A percentile compares a stretch with the other conserved stretches of the same genome.
Evolutionary conservation across 176 grass and related monocot species (phyloP).

Genomic region (Musa itinerans): DNA sequence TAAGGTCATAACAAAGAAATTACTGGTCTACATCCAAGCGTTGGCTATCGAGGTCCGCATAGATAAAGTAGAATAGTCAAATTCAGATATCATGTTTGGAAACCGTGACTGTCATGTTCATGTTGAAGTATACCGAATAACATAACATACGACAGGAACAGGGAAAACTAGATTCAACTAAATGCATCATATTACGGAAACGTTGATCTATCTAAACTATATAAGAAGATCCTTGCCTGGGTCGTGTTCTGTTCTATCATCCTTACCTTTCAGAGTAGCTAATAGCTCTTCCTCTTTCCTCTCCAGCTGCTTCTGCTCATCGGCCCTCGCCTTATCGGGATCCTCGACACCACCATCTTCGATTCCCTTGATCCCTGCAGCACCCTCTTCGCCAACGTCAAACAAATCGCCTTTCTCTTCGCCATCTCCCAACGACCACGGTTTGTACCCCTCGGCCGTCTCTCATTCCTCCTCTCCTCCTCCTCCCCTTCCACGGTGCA

Average conservation of each 20-base stretch:
- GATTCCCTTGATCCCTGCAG: too few species aligned
- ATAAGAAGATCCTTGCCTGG: background rate
- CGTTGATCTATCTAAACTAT: background rate
- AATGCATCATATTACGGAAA: background rate
- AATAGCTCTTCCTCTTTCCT: slow-evolving; percentile 60
- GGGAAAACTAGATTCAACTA: too few species aligned
- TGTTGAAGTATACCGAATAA: too few species aligned
- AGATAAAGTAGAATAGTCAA: too few species aligned
- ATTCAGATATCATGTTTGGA: too few species aligned
- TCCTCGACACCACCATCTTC: background rate
- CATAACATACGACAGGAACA: too few species aligned
- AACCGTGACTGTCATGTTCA: too few species aligned
- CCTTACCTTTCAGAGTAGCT: slow-evolving; percentile 63
- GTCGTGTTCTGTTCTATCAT: background rate
- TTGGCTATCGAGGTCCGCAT: too few species aligned
- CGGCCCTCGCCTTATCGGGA: slow-evolving; percentile 4
- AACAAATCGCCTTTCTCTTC: too few species aligned
- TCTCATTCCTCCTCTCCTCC: slow-evolving; percentile 5
- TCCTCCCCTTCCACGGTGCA: background rate
- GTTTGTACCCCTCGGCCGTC: slow-evolving; percentile 22
- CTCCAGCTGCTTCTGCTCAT: slow-evolving; percentile 24
- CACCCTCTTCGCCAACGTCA: too few species aligned
- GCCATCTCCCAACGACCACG: slow-evolving; percentile 15
- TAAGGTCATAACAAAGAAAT: too few species aligned
- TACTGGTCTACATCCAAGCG: too few species aligned